These are phyloP conservation scores for Begonia loranthoides DNA, from an alignment of 306 rosid species.

Conservation along the genomic window DNA sequence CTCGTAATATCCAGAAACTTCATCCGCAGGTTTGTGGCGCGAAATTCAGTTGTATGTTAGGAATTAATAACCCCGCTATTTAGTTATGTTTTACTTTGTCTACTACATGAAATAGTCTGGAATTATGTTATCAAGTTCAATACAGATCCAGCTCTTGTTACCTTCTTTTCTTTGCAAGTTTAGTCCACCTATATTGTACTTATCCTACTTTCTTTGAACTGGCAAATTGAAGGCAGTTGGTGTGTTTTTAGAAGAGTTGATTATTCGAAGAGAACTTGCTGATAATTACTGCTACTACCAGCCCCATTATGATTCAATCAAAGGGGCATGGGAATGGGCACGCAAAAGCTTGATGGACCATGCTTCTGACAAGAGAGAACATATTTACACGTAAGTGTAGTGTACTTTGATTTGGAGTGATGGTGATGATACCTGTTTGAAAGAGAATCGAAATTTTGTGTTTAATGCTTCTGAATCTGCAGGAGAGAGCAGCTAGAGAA, in stretches of 20 bases:
- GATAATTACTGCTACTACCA: slow-evolving; percentile 87
- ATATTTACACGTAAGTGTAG: slow-evolving; percentile 52
- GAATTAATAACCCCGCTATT: too few relatives aligned
- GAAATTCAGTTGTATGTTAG: too few relatives aligned
- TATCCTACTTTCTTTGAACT: slow-evolving; percentile 4
- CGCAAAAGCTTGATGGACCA: slow-evolving; percentile 75
- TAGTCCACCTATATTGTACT: too few relatives aligned
- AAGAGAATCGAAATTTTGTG: not conserved
- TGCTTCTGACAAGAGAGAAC: slow-evolving; percentile 66
- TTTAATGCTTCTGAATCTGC: slow-evolving; percentile 13
- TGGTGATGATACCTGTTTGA: slow-evolving; percentile 7
- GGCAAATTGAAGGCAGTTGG: slow-evolving; percentile 53
- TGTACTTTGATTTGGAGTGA: slow-evolving; percentile 4
- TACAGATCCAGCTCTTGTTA: too few relatives aligned
- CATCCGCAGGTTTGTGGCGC: slow-evolving; percentile 44
- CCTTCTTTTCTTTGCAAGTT: too few relatives aligned
- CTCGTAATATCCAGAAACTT: slow-evolving; percentile 32
- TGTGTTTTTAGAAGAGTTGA: slow-evolving; percentile 75
- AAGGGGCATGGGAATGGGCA: slow-evolving; percentile 98
- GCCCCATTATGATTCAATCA: slow-evolving; percentile 72
- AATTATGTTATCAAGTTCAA: too few relatives aligned
- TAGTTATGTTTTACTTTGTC: too few relatives aligned
- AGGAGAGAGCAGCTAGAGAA: slow-evolving; percentile 88
- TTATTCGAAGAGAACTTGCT: slow-evolving; percentile 82
- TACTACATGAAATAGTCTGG: too few relatives aligned